phyloP scores from a whole-genome alignment of 345 rosid species.

The Ceriops tagal region DNA sequence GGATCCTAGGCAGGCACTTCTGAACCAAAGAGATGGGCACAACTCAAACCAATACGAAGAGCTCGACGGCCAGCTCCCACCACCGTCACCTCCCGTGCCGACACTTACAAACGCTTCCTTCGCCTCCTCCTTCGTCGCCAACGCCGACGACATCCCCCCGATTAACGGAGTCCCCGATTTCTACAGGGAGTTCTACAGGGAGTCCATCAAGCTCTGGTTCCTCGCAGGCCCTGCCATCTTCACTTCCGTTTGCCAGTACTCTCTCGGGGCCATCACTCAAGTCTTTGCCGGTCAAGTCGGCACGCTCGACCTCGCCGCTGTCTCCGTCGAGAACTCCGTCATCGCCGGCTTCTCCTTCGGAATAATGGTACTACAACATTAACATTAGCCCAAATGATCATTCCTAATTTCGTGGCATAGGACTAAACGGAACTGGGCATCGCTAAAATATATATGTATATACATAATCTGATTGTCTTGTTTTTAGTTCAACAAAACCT shows the following conservation, averaged over 20 bases:
- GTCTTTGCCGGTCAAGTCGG: conserved; percentile 74
- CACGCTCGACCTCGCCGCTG: conserved; percentile 72
- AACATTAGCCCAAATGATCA: neutral
- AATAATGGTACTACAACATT: conserved; percentile 42
- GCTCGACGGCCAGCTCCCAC: neutral
- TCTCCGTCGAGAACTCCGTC: conserved; percentile 84
- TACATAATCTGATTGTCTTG: no score
- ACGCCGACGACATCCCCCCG: conserved; percentile 57
- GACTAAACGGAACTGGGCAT: no score
- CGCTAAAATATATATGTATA: no score
- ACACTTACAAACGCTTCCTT: conserved; percentile 9
- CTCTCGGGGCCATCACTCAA: conserved; percentile 89
- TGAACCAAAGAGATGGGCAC: neutral
- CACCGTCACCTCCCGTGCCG: neutral
- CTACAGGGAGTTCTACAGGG: conserved; percentile 46
- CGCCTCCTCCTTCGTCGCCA: conserved; percentile 37
- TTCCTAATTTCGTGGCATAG: neutral
- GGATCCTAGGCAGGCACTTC: conserved; percentile 14
- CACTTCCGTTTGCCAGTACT: conserved; percentile 75
- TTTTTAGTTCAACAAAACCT: no score
- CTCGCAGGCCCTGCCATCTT: conserved; percentile 94
- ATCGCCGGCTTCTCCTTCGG: conserved; percentile 95
- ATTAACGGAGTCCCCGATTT: conserved; percentile 47
- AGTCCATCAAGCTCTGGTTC: conserved; percentile 73
- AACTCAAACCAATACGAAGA: neutral